Evolutionary conservation across 1,284 basidiomycete species (phyloP).

Genomic region (Termitomyces sp.): DNA sequence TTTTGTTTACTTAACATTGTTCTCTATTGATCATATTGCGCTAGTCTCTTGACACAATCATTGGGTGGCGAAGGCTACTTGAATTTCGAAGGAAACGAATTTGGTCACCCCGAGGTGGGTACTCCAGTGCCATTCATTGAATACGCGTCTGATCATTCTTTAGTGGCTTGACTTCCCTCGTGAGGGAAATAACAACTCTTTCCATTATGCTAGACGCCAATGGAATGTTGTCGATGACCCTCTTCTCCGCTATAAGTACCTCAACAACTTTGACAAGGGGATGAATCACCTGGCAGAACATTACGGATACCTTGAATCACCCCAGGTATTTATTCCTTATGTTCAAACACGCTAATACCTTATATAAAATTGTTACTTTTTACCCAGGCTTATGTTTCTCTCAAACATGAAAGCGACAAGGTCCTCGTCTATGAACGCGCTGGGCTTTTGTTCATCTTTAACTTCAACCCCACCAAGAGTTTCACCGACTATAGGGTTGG

Average conservation of each 20-base stretch:
- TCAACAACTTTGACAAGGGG: constrained; percentile 90
- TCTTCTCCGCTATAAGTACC: constrained; percentile 84
- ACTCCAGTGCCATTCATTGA: not conserved
- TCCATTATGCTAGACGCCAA: constrained; percentile 92
- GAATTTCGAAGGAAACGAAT: constrained; percentile 98
- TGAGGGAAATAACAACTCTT: constrained; percentile 91
- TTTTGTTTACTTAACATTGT: not conserved
- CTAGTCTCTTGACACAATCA: constrained; percentile 82
- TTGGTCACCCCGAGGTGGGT: constrained; percentile 89
- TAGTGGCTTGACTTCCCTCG: constrained; percentile 99
- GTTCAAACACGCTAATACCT: not conserved
- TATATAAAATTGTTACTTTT: not conserved
- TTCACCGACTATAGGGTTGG: constrained; percentile 94
- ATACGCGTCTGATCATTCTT: not conserved
- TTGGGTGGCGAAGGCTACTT: constrained; percentile 96
- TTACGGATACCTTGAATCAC: constrained; percentile 80
- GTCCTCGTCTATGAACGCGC: constrained; percentile 92
- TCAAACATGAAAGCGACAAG: constrained; percentile 92
- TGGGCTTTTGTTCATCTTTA: constrained; percentile 92
- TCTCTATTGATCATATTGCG: constrained; percentile 8
- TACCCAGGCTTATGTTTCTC: constrained; percentile 77
- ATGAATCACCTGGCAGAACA: constrained; percentile 86
- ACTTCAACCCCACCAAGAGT: constrained; percentile 87
- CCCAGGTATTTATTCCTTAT: constrained; percentile 52
- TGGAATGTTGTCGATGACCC: constrained; percentile 92